Base-by-base conservation (phyloP, 371 early-diverging fungal species). In the Mycotypha africana region DNA sequence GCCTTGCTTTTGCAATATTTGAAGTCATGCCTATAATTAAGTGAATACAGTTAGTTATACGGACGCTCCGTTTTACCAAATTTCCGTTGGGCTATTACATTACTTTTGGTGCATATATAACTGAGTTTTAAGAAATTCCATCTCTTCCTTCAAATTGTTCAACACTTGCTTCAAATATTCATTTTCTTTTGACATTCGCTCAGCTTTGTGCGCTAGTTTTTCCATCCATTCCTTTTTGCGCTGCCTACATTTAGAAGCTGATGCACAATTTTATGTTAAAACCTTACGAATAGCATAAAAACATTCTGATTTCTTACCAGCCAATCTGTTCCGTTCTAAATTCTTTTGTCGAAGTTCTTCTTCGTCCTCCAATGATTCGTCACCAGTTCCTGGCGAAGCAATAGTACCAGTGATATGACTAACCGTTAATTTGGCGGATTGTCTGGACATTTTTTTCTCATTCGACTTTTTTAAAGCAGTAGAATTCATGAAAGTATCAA, bases 141-240 rank as follows among this genome's bases (percentile, higher is more conserved):
- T 26, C 14, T 51, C 52, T 45, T 51, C 45, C 34, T 45, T 45
- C 16, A 51, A 30, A 28, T 51, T 40, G 9, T 22, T 10, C n/a
- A 45, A 16, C n/a, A 35, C 16, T 19, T 51, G 34, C 10, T 19
- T 38, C 14, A 45, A 46, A 15, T 45, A 17, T 14, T 38, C 35
- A 11, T 51, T 51, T 40, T 51, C 45, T 6, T n/a, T 38, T 9
- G 52, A 19, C 17, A 51, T 16, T 45, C 26, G 38, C 16, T 51
- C 45, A 6, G 40, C 32, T n/a, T 34, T 45, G 19, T 34, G 32
- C n/a, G 38, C 35, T 11, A 51, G 7, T 19, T 45, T 22, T 11
- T 45, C 45, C n/a, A 51, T 15, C 52, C 52, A 51, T 45, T 51
- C 20, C 16, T 51, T 51, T 22, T 51, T 45, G n/a, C 40, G 9